These are phyloP conservation scores for Bertia moriformis DNA, from an alignment of 2,329 filamentous ascomycete genomes.

Conservation along the genomic window DNA sequence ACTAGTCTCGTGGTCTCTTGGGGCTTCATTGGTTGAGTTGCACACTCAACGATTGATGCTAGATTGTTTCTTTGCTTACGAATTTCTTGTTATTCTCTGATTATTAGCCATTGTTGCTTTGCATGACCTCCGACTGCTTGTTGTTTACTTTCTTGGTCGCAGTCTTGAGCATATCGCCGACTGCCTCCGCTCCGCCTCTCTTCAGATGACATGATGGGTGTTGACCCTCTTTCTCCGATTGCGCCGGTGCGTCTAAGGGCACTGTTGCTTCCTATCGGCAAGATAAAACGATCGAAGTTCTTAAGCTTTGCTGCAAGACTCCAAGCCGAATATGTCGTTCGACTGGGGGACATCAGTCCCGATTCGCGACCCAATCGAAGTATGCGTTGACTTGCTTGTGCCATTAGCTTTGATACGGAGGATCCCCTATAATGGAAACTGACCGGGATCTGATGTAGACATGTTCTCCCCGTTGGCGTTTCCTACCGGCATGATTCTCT, in stretches of 20 bases:
- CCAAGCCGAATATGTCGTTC: conserved; percentile 37
- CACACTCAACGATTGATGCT: too few relatives aligned
- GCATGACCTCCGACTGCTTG: too few relatives aligned
- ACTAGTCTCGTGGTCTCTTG: too few relatives aligned
- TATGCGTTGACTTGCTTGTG: conserved; percentile 18
- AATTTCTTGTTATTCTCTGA: too few relatives aligned
- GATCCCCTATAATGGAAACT: neutral
- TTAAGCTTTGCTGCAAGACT: conserved; percentile 36
- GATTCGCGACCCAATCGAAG: conserved; percentile 39
- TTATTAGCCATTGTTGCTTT: too few relatives aligned
- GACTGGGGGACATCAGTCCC: conserved; percentile 41
- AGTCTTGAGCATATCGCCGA: conserved; percentile 3
- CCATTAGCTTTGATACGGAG: neutral
- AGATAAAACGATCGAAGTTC: conserved; percentile 41
- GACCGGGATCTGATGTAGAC: conserved; percentile 18
- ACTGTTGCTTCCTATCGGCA: conserved; percentile 42
- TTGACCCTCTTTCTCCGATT: conserved; percentile 46
- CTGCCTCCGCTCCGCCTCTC: conserved; percentile 12
- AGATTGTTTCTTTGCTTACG: too few relatives aligned
- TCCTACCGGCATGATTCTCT: conserved; percentile 39
- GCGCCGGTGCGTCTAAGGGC: conserved; percentile 46
- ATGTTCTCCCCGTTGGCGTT: conserved; percentile 46
- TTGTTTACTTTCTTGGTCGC: neutral
- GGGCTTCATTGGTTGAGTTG: too few relatives aligned
- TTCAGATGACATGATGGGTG: conserved; percentile 35